phyloP scores from a whole-genome alignment of 202 grass and related monocot genomes.

The Schoenoplectus tabernaemontani region DNA sequence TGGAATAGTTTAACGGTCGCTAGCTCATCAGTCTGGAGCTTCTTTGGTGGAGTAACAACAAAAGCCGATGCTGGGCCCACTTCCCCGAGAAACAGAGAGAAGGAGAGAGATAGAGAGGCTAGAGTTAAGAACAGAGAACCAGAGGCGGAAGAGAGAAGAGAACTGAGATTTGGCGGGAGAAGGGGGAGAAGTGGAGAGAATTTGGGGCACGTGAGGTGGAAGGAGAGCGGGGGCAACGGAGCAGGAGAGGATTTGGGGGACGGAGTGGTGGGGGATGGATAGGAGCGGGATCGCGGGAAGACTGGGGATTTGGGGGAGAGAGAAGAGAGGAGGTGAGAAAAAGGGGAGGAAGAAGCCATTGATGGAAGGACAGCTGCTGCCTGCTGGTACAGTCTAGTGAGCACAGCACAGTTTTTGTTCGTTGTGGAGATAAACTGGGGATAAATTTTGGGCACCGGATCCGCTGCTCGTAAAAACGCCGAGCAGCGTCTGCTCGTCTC shows the following conservation, averaged over 20 bases:
- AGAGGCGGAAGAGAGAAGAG: slow-evolving; percentile 42
- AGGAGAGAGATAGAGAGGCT: slow-evolving; percentile 46
- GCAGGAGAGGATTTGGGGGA: background rate
- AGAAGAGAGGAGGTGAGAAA: slow-evolving; percentile 15
- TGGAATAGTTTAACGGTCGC: slow-evolving; percentile 93
- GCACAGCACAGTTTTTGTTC: background rate
- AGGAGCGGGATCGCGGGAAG: slow-evolving; percentile 14
- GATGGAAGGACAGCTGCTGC: slow-evolving; percentile 25
- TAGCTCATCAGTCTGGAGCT: slow-evolving; percentile 89
- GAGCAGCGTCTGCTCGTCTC: no score
- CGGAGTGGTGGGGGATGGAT: slow-evolving; percentile 7
- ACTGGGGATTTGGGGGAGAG: slow-evolving; percentile 25
- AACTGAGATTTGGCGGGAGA: slow-evolving; percentile 18
- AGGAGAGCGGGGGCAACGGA: background rate
- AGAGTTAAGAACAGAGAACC: slow-evolving; percentile 48
- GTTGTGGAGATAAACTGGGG: slow-evolving; percentile 1
- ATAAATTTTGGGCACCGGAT: background rate
- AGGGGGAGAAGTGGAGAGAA: background rate
- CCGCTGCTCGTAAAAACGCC: no score
- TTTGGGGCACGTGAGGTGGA: background rate
- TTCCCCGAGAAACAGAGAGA: slow-evolving; percentile 54
- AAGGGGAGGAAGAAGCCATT: slow-evolving; percentile 43
- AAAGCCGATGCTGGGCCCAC: slow-evolving; percentile 55
- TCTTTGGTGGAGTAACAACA: slow-evolving; percentile 61
- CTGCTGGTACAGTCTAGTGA: background rate